Evolutionary conservation across 371 early-diverging fungal genomes (phyloP), one percentile per base, ranked within the genome.

Genomic region (Mortierella sp.): DNA sequence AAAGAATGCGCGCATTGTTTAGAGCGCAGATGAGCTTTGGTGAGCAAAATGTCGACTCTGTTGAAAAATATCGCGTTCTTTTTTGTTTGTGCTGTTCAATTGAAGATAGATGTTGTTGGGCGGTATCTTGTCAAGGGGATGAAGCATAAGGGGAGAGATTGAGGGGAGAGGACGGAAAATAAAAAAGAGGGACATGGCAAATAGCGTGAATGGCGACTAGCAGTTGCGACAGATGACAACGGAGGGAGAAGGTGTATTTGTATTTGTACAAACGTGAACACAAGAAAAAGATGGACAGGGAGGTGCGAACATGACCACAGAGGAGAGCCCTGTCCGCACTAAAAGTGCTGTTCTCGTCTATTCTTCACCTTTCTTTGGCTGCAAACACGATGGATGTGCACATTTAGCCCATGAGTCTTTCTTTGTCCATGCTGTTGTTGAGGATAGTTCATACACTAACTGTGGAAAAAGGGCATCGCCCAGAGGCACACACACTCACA

Each of bases 1-100:
- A 19, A 50, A 60, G 74, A 42, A 74, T 74, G 80, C 82, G 74
- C 73, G 79, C 83, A 80, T 82, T 84, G 73, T 63, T 75, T 57
- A 38, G 44, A 72, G 31, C 3, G 24, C 50, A 52, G 72, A 72
- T 72, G 72, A 52, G 52, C 72, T 19, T 38, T 50, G 44, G 50
- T 72, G 72, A 47, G 52, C 52, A 16, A 28, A 34, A 50, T 31
- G 34, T 26, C 57, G 38, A 26, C 24, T 38, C 14, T 65, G 65
- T 65, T 38, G 38, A 65, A 65, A 65, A 38, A n/a, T 38, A 63
- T 34, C 65, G 65, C 38, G 65, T 34, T 63, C 21, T 63, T 45
- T 48, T 3, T 65, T 38, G 65, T 38, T 7, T 48, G 13, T 31
- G 55, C 10, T 42, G 57, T 21, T 24, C 3, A 19, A 21, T 24